Evolutionary conservation across 2,329 filamentous ascomycete genomes (phyloP), one percentile per base, ranked within the genome.

Genomic region (Xylariaceae sp.): DNA sequence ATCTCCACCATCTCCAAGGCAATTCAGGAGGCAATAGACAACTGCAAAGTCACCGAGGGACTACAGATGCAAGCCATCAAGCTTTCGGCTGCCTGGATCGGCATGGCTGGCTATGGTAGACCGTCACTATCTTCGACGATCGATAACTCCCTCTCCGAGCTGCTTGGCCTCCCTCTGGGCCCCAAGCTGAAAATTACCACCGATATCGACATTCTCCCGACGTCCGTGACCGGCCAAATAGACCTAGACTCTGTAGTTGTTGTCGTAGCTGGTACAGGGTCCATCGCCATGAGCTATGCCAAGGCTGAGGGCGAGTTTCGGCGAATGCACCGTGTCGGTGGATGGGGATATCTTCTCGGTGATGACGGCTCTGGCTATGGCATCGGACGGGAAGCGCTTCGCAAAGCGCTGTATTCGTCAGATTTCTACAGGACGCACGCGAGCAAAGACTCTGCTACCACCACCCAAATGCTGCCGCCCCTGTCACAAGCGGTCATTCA

Each of bases 331-430:
- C 50, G 56, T 4, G 41, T 55, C 2, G 56, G 56, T 3, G 56
- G 56, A 28, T 59, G 56, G 56, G 56, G 56, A 14, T 14, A 48
- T 41, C 46, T 55, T 34, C 51, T 59, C 26, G 56, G 56, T 17
- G 56, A 59, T 21, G 56, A 59, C 7, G 56, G 56, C 8, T 59
- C 56, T n/a, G 56, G 56, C 8, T 59, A 59, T 37, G 24, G 41
- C n/a, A 55, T 59, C 4, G 56, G 56, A 28, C 45, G 56, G 4
- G 56, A 55, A 26, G 56, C 56, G 11, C 21, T 59, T 17, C 56
- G 56, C 21, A 12, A 12, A n/a, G 51, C 56, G 19, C 29, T 59
- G 1, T 31, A 51, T 21, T 54, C 51, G 14, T 54, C 34, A 4
- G 56, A 59, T 14, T 14, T 51, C 11, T 24, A 43, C 36, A 36